These are phyloP conservation scores for Xerocomellus chrysenteron DNA, from an alignment of 768 basidiomycete genomes.

Conservation along the genomic window DNA sequence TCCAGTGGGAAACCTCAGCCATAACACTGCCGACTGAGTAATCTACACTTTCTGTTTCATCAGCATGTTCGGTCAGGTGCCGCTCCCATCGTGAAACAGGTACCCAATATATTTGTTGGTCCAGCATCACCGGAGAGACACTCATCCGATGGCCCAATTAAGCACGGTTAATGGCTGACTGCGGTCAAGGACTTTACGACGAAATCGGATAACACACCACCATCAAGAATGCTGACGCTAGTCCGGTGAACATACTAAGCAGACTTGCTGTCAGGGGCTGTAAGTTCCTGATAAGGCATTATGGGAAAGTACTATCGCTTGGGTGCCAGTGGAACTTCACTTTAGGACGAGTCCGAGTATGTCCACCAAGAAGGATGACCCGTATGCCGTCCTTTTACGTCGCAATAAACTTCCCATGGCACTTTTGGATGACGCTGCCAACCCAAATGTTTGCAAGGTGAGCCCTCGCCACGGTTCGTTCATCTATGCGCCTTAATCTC, in stretches of 20 bases:
- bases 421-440: slow-evolving; percentile 85
- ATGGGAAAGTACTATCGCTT: slow-evolving; percentile 11
- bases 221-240: no score
- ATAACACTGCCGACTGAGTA: not conserved
- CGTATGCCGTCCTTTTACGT: slow-evolving; percentile 91
- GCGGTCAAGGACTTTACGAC: no score
- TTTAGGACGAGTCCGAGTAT: slow-evolving; percentile 78
- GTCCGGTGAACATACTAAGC: no score
- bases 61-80: not conserved
- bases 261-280: not conserved
- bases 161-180: no score
- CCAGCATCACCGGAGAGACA: no score
- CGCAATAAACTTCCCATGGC: slow-evolving; percentile 98
- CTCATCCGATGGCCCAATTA: no score
- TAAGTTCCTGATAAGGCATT: not conserved
- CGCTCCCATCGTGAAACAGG: no score
- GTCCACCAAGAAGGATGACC: slow-evolving; percentile 81
- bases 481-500: not conserved
- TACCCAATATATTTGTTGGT: no score
- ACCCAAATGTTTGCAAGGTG: slow-evolving; percentile 77
- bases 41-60: not conserved
- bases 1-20: not conserved
- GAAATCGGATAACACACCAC: not conserved
- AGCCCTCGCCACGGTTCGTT: slow-evolving; percentile 5
- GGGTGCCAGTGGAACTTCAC: slow-evolving; percentile 40